These are phyloP conservation scores for Teratosphaeriaceae sp. DNA, from an alignment of 2,329 filamentous ascomycete genomes.

Conservation along the genomic window DNA sequence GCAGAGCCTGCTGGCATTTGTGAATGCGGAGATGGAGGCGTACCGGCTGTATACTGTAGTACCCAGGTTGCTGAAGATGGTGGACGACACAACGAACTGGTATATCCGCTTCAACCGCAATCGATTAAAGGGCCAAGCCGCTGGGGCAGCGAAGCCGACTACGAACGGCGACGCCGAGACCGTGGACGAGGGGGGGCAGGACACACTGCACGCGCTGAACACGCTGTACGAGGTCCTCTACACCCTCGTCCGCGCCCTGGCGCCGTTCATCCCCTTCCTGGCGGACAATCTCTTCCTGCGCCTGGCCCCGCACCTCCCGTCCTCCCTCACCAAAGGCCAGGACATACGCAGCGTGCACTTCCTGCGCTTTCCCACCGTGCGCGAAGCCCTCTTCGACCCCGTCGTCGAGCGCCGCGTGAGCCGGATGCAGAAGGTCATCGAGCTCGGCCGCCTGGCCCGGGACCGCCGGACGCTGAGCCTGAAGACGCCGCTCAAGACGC, in stretches of 20 bases:
- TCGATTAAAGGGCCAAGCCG: conserved; percentile 71
- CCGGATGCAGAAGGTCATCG: conserved; percentile 94
- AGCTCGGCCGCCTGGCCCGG: conserved; percentile 77
- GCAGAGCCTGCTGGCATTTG: conserved; percentile 83
- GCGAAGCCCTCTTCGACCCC: conserved; percentile 79
- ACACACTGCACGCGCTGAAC: conserved; percentile 86
- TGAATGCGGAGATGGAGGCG: conserved; percentile 85
- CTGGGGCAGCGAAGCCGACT: conserved; percentile 10
- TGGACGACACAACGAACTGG: conserved; percentile 98
- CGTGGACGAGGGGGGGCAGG: conserved; percentile 64
- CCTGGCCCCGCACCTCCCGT: conserved; percentile 73
- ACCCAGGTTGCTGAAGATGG: conserved; percentile 62
- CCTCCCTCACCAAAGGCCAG: conserved; percentile 55
- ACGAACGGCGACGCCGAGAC: conserved; percentile 11
- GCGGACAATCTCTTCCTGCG: conserved; percentile 90
- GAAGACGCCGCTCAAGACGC: conserved; percentile 83
- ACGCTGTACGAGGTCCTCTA: conserved; percentile 90
- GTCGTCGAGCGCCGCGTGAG: conserved; percentile 79
- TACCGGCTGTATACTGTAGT: conserved; percentile 76
- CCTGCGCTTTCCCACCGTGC: conserved; percentile 79
- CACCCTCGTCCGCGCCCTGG: conserved; percentile 79
- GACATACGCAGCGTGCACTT: conserved; percentile 90
- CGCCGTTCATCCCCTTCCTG: conserved; percentile 92
- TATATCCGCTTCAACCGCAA: conserved; percentile 94
- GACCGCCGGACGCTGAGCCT: conserved; percentile 78